Conservation (phyloP, 495 filamentous ascomycete genomes). For the Hypoxylon rickii region DNA sequence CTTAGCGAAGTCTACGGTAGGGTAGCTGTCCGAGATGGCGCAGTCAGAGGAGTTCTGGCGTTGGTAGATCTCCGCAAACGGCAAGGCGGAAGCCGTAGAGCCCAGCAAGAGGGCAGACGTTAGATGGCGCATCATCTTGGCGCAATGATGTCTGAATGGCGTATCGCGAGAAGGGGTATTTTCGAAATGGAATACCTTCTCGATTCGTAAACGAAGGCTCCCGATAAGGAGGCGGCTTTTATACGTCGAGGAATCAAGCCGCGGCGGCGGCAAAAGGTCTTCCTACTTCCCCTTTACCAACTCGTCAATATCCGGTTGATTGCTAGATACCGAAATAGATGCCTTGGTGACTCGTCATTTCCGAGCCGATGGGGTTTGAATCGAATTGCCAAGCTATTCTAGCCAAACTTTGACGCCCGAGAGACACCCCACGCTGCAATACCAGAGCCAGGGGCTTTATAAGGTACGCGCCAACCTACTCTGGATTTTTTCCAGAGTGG, state of each 20-base stretch:
- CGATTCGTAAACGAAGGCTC: slow-evolving; percentile 17
- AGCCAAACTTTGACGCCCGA: slow-evolving; percentile 19
- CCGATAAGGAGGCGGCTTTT: slow-evolving; percentile 12
- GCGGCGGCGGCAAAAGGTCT: neutral
- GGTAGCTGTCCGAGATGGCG: slow-evolving; percentile 33
- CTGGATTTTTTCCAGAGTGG: too few species aligned
- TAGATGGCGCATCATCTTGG: slow-evolving; percentile 47
- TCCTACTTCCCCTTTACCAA: neutral
- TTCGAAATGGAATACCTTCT: slow-evolving; percentile 9
- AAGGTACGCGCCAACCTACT: too few species aligned
- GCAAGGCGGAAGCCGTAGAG: slow-evolving; percentile 46
- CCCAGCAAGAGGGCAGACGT: slow-evolving; percentile 47
- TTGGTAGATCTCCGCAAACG: slow-evolving; percentile 49
- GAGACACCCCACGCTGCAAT: slow-evolving; percentile 11
- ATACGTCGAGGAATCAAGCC: slow-evolving; percentile 10
- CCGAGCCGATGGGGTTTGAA: slow-evolving; percentile 11
- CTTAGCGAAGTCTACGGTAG: slow-evolving; percentile 41
- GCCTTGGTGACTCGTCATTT: slow-evolving; percentile 9
- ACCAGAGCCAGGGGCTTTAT: too few species aligned
- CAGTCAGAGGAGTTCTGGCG: slow-evolving; percentile 44
- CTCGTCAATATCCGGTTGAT: slow-evolving; percentile 28
- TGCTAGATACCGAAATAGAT: slow-evolving; percentile 13
- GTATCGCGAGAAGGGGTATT: slow-evolving; percentile 7
- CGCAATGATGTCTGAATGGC: neutral
- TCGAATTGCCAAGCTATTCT: neutral